Conservation (phyloP, 192 early-diverging fungal genomes). For the Backusella morwellensis region DNA sequence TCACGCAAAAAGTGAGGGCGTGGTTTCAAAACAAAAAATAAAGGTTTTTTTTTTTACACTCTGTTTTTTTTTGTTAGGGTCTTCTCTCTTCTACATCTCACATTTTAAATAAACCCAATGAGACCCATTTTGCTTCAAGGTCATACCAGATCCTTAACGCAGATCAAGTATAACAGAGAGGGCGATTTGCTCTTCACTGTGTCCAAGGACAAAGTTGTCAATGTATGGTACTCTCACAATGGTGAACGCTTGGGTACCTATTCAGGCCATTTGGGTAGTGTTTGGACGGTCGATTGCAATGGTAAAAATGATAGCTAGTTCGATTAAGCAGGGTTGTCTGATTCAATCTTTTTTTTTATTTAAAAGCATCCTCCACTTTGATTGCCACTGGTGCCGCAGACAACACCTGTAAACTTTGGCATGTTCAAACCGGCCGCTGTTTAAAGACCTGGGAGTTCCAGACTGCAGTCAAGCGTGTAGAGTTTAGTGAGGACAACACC, state of each 20-base stretch:
- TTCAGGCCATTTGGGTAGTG: conserved; percentile 88
- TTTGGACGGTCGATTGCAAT: conserved; percentile 95
- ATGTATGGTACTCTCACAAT: conserved; percentile 97
- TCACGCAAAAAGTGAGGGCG: too few species aligned
- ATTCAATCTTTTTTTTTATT: background rate
- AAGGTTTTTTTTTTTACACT: background rate
- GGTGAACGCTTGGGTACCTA: conserved; percentile 96
- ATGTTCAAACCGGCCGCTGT: conserved; percentile 85
- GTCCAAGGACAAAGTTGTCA: conserved; percentile 92
- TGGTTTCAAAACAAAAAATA: background rate
- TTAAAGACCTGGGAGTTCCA: conserved; percentile 90
- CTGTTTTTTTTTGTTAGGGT: background rate
- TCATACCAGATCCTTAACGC: conserved; percentile 94
- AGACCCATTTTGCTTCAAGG: conserved; percentile 96
- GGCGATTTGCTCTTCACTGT: conserved; percentile 96
- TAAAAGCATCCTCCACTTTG: conserved; percentile 66
- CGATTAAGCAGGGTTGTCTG: background rate
- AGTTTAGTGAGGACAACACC: conserved; percentile 87
- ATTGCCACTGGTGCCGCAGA: conserved; percentile 90
- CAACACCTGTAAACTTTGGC: conserved; percentile 89
- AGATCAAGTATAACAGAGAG: conserved; percentile 97
- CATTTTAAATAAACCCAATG: conserved; percentile 34
- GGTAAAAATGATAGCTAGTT: conserved; percentile 43
- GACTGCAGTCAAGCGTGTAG: conserved; percentile 89
- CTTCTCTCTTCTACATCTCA: background rate